These are phyloP conservation scores for Nepenthes alata DNA, from an alignment of 179 eudicot species.

Conservation along the genomic window DNA sequence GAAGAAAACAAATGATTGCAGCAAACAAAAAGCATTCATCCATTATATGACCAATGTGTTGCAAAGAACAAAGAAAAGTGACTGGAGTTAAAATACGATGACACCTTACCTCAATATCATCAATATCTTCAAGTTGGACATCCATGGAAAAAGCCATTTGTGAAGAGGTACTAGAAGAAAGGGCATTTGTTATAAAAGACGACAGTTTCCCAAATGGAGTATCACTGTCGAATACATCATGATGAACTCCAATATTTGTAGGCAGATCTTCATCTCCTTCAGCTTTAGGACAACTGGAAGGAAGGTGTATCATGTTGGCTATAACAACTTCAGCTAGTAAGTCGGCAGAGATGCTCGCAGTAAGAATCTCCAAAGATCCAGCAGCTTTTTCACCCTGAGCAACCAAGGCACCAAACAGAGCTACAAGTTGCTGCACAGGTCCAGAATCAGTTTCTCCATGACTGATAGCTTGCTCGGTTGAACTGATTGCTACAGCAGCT, in stretches of 20 bases:
- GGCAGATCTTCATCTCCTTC: conserved; percentile 37
- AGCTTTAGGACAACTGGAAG: conserved; percentile 38
- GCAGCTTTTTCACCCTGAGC: conserved; percentile 88
- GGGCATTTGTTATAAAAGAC: conserved; percentile 38
- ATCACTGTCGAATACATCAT: conserved; percentile 27
- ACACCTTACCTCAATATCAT: conserved; percentile 38
- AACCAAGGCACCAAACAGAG: conserved; percentile 71
- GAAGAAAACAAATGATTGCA: background rate
- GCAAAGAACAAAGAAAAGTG: background rate
- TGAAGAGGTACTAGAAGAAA: conserved; percentile 25
- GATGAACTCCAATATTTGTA: conserved; percentile 15
- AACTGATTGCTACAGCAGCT: conserved; percentile 15
- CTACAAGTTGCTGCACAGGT: conserved; percentile 79
- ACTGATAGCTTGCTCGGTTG: conserved; percentile 20
- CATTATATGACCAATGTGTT: background rate
- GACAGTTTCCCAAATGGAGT: conserved; percentile 46
- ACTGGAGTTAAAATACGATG: background rate
- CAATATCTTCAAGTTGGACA: conserved; percentile 20
- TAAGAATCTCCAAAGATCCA: conserved; percentile 67
- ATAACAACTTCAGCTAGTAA: conserved; percentile 87
- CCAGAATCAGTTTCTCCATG: conserved; percentile 42
- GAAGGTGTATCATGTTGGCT: conserved; percentile 67
- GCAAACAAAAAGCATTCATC: background rate
- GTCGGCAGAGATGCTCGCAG: conserved; percentile 83
- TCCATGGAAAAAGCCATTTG: conserved; percentile 26